Percentiles rank a stretch among this genome's conserved stretches.
phyloP scores from a whole-genome alignment of 768 basidiomycete species.

The Suillus variegatus region DNA sequence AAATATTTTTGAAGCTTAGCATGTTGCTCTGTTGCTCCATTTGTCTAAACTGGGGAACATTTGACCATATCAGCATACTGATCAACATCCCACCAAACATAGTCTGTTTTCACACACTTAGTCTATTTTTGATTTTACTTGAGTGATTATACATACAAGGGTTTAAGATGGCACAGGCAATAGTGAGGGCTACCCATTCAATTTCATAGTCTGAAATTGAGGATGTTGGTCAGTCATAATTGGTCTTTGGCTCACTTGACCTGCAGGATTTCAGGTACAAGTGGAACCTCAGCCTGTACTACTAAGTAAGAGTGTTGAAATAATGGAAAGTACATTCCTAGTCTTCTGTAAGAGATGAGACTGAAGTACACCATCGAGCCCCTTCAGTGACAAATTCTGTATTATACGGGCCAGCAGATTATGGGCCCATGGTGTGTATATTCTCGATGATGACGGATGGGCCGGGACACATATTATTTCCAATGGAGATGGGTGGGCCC shows the following conservation, averaged over 20 bases:
- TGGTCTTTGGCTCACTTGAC: neutral
- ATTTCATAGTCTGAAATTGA: slow-evolving; percentile 2
- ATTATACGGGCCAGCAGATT: too few relatives aligned
- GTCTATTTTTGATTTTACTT: too few relatives aligned
- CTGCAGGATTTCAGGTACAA: neutral
- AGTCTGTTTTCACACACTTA: neutral
- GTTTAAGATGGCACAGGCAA: neutral
- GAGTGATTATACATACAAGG: slow-evolving; percentile 2
- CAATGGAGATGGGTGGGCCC: too few relatives aligned
- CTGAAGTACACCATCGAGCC: too few relatives aligned
- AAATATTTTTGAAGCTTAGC: neutral
- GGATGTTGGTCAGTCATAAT: neutral
- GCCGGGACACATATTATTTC: too few relatives aligned
- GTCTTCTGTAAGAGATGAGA: too few relatives aligned
- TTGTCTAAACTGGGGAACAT: neutral
- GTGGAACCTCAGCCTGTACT: neutral
- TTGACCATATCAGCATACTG: neutral
- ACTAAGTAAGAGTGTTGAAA: neutral
- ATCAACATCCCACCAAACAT: neutral
- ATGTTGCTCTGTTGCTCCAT: neutral
- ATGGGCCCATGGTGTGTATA: too few relatives aligned
- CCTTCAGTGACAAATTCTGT: too few relatives aligned
- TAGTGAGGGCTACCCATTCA: neutral
- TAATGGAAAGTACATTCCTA: neutral
- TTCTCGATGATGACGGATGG: too few relatives aligned